Base-by-base conservation (phyloP, 1,284 basidiomycete genomes). In the Omphalotus olearius region DNA sequence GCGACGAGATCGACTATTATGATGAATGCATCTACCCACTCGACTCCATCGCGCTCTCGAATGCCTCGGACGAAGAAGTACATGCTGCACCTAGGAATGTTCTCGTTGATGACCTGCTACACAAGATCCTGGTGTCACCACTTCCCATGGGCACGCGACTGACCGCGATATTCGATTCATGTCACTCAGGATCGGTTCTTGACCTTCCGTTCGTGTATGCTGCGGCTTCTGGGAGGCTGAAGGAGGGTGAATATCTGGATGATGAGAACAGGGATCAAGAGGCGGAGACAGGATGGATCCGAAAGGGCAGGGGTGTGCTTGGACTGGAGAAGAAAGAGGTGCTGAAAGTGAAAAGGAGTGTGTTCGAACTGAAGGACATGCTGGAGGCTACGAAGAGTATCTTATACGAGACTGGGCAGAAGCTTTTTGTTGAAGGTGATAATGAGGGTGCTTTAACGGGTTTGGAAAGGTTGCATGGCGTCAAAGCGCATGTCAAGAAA, bases 371-470 rank as follows among this genome's bases (percentile, higher is more conserved):
- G 16, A 47, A 47, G n/a, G 51, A 47, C 38, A 23, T 52, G 9
- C n/a, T 52, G 33, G 51, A 52, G 36, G 51, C 51, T 6, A 52
- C 51, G 6, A 52, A 52, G 23, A 30, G 47, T 28, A 52, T 52
- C n/a, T 20, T 52, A 3, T 40, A 52, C 13, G 45, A 52, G 23
- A 47, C 51, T 37, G 45, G 23, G 40, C 30, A 43, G 23, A 47
- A 47, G 33, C 28, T 52, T 16, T 52, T 52, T 20, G 41, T 52
- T 10, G 45, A 52, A 30, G 47, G 37, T 20, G 45, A 47, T 17
- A 25, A 30, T 5, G 30, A 47, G 18, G 51, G 51, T 1, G 51
- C 51, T 26, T 42, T 47, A 9, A 42, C 26, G 35, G 51, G 47
- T 26, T 1, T 52, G 6, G 51, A 47, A n/a, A 47, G 35, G 17